Conservation (phyloP, 352 stramenopile species). For the Phytophthora cajani region DNA sequence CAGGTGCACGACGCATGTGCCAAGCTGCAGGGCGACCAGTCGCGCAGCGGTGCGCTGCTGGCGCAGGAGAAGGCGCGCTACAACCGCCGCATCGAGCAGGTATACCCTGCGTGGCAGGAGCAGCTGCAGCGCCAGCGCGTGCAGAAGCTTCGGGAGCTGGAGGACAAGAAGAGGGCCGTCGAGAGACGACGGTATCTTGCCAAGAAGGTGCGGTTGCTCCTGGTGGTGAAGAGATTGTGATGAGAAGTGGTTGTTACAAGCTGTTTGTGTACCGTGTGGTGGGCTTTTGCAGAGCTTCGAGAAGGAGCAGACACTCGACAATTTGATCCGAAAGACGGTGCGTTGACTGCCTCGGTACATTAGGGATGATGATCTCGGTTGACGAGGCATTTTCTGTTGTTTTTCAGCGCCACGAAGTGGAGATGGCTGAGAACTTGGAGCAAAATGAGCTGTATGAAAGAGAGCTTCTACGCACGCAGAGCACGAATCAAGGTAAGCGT, state of each 20-base stretch:
- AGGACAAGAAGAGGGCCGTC: conserved; percentile 77
- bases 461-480: conserved; percentile 65
- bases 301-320: conserved; percentile 74
- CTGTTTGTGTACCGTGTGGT: neutral
- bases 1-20: conserved; percentile 57
- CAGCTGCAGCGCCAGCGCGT: conserved; percentile 60
- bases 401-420: conserved; percentile 73
- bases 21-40: conserved; percentile 50
- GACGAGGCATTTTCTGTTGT: neutral
- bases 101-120: conserved; percentile 82
- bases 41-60: conserved; percentile 46
- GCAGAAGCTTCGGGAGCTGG: conserved; percentile 61
- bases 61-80: conserved; percentile 72
- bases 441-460: conserved; percentile 79
- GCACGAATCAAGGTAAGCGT: conserved; percentile 47
- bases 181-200: conserved; percentile 73
- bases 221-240: neutral
- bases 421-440: conserved; percentile 74
- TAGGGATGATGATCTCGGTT: neutral
- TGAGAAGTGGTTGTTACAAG: neutral
- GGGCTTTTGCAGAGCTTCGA: conserved; percentile 67
- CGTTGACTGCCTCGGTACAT: neutral
- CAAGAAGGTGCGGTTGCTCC: conserved; percentile 62
- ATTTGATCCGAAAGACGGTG: conserved; percentile 78
- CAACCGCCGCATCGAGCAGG: conserved; percentile 60